These are phyloP conservation scores for Alternaria novae-zelandiae DNA, from an alignment of 2,329 filamentous ascomycete species.

Conservation along the genomic window DNA sequence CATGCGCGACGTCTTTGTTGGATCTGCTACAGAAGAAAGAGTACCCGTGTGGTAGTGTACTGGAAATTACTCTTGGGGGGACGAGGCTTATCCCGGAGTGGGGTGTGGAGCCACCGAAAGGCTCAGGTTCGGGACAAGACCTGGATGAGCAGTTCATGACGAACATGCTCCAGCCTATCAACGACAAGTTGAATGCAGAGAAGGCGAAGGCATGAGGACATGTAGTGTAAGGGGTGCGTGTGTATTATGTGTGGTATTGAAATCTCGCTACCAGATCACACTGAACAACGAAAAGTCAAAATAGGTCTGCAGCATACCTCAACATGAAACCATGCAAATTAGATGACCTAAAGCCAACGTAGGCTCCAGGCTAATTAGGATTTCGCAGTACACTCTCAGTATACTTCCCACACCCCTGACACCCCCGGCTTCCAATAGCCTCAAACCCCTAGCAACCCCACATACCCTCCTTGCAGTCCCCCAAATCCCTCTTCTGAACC, in stretches of 20 bases:
- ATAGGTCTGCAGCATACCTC: not conserved
- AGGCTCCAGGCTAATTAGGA: not conserved
- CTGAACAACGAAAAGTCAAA: not conserved
- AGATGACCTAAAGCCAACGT: not conserved
- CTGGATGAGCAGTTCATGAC: slow-evolving; percentile 15
- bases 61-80: slow-evolving; percentile 29
- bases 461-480: not conserved
- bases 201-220: slow-evolving; percentile 16
- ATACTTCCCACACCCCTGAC: not conserved
- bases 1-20: slow-evolving; percentile 29
- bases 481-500: not conserved
- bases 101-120: slow-evolving; percentile 31
- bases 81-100: slow-evolving; percentile 35
- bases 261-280: not conserved
- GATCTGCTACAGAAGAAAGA: slow-evolving; percentile 38
- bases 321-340: not conserved
- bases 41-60: slow-evolving; percentile 32
- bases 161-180: slow-evolving; percentile 31
- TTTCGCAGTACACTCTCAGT: not conserved
- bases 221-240: not conserved
- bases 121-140: slow-evolving; percentile 29
- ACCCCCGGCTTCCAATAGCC: not conserved
- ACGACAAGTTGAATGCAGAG: slow-evolving; percentile 24
- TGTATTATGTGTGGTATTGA: not conserved
- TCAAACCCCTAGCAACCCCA: not conserved